Evolutionary conservation across 192 early-diverging fungal genomes (phyloP).

Genomic region (Paraglomus occultum): DNA sequence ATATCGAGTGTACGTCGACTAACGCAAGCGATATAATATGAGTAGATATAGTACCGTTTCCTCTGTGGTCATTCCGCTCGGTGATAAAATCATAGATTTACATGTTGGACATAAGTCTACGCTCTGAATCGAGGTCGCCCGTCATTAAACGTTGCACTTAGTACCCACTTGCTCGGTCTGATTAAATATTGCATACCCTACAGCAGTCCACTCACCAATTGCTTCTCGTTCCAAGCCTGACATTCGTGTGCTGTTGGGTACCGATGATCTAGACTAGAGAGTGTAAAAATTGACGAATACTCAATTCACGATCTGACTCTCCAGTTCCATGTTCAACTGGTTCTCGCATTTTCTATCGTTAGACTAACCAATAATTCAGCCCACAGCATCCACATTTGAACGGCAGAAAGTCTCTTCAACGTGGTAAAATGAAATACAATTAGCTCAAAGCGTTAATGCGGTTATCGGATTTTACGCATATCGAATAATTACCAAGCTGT

Average conservation of each 20-base stretch:
- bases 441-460: neutral
- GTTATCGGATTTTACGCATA: neutral
- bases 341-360: neutral
- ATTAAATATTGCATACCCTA: neutral
- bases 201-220: neutral
- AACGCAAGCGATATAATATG: neutral
- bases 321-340: neutral
- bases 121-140: neutral
- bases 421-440: constrained; percentile 1
- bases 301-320: neutral
- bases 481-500: constrained; percentile 18
- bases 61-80: neutral
- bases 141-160: neutral
- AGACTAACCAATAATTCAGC: constrained; percentile 49
- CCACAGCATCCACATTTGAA: constrained; percentile 48
- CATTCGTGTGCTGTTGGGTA: constrained; percentile 34
- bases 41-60: constrained; percentile 18
- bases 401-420: constrained; percentile 46
- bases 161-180: neutral
- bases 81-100: constrained; percentile 25
- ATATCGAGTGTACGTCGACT: neutral
- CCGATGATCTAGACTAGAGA: constrained; percentile 33
- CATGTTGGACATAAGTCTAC: constrained; percentile 11
- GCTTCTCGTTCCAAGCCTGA: constrained; percentile 2
- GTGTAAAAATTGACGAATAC: neutral